These are phyloP conservation scores for Elasticomyces elasticus DNA, from an alignment of 495 filamentous ascomycete species.

Conservation along the genomic window DNA sequence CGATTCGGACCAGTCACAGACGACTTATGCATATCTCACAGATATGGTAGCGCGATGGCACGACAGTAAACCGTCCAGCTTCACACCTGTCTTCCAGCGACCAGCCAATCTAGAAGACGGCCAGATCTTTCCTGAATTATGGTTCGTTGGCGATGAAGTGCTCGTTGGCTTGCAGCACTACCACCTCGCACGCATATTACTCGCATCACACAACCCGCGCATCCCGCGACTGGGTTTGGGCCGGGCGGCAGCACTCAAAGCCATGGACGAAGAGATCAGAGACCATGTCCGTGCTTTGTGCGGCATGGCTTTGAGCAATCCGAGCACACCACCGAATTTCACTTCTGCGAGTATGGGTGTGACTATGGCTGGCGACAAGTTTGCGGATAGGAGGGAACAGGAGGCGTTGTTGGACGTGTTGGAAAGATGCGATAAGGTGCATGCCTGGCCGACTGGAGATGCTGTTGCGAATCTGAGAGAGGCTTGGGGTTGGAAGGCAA, in stretches of 20 bases:
- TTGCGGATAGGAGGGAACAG: conserved; percentile 34
- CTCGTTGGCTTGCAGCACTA: conserved; percentile 33
- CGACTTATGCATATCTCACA: conserved; percentile 11
- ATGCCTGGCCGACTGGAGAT: conserved; percentile 36
- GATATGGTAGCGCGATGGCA: conserved; percentile 14
- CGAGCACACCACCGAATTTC: conserved; percentile 39
- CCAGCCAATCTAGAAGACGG: conserved; percentile 8
- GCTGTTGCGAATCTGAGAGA: conserved; percentile 5
- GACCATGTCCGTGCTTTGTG: conserved; percentile 38
- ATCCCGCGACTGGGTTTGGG: conserved; percentile 31
- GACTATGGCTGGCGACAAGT: conserved; percentile 39
- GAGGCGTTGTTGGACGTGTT: conserved; percentile 37
- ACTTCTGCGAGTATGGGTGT: conserved; percentile 23
- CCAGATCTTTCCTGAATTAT: conserved; percentile 34
- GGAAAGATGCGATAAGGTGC: conserved; percentile 35
- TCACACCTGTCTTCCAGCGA: conserved; percentile 19
- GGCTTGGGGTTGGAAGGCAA: conserved; percentile 10
- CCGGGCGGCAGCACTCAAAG: conserved; percentile 21
- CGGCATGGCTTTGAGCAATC: conserved; percentile 43
- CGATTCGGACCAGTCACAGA: conserved; percentile 12
- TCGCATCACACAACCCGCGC: conserved; percentile 36
- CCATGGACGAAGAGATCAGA: conserved; percentile 32
- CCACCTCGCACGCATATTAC: conserved; percentile 34
- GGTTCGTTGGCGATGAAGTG: conserved; percentile 34
- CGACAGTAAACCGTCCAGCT: conserved; percentile 15